phyloP scores from a whole-genome alignment of 805 yeast species.

The Cyberlindnera suaveolens region DNA sequence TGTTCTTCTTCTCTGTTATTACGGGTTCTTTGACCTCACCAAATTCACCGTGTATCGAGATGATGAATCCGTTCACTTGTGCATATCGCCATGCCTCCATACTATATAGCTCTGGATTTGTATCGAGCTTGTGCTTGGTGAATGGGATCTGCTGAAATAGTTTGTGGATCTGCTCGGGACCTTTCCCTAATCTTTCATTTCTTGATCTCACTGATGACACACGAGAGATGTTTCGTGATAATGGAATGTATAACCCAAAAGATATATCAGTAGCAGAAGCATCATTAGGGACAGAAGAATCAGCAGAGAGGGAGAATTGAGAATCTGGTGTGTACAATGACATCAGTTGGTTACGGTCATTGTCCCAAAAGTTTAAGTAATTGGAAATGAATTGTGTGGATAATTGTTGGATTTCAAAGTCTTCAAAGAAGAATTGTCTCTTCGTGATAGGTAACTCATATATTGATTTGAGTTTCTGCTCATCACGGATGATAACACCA shows the following conservation, averaged over 20 bases:
- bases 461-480: slow-evolving; percentile 44
- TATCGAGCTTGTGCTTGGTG: slow-evolving; percentile 63
- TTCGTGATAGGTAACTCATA: slow-evolving; percentile 48
- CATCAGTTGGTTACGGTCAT: slow-evolving; percentile 61
- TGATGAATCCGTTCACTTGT: slow-evolving; percentile 68
- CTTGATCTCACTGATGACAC: slow-evolving; percentile 51
- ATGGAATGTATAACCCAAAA: slow-evolving; percentile 64
- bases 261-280: slow-evolving; percentile 30
- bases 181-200: slow-evolving; percentile 53
- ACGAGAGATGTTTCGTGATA: slow-evolving; percentile 71
- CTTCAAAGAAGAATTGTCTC: slow-evolving; percentile 77
- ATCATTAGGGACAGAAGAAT: slow-evolving; percentile 57
- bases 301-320: slow-evolving; percentile 76
- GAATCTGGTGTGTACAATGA: slow-evolving; percentile 77
- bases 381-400: slow-evolving; percentile 76
- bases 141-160: slow-evolving; percentile 68
- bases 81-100: slow-evolving; percentile 74
- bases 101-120: slow-evolving; percentile 60
- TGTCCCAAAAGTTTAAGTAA: slow-evolving; percentile 77
- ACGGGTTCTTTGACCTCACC: slow-evolving; percentile 58
- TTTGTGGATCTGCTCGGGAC: slow-evolving; percentile 59
- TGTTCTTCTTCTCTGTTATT: slow-evolving; percentile 16
- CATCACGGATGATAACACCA: slow-evolving; percentile 74
- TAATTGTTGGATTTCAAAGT: slow-evolving; percentile 56
- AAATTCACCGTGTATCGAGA: slow-evolving; percentile 79